Conservation (phyloP, 345 rosid species). For the Turritis glabra region DNA sequence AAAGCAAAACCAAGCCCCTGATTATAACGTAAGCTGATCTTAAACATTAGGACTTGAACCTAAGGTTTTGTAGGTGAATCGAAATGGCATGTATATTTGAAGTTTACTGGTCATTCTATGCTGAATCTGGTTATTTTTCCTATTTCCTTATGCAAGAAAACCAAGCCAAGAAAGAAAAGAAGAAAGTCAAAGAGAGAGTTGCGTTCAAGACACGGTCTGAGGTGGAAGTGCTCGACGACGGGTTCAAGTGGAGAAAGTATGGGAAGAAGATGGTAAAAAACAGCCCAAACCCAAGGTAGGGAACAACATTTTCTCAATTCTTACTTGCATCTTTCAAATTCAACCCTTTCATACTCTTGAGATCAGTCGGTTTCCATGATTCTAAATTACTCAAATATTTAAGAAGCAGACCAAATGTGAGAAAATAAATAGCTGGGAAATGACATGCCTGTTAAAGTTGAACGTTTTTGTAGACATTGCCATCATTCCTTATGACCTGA, state of each 20-base stretch:
- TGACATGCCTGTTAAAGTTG: constrained; percentile 1
- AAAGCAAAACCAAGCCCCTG: not conserved
- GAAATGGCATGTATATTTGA: not conserved
- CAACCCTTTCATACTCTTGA: not conserved
- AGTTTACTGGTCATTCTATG: constrained; percentile 7
- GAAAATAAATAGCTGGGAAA: constrained; percentile 1
- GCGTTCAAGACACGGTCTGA: constrained; percentile 84
- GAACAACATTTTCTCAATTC: constrained; percentile 4
- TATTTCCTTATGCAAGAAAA: constrained; percentile 22
- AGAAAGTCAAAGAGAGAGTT: constrained; percentile 54
- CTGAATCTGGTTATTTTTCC: not conserved
- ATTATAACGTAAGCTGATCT: not conserved
- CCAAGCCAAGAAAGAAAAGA: constrained; percentile 42
- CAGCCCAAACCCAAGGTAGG: constrained; percentile 89
- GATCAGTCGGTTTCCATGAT: not conserved
- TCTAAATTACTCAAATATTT: not conserved
- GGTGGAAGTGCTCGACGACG: constrained; percentile 83
- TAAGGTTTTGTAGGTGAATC: constrained; percentile 4
- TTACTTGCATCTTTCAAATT: not conserved
- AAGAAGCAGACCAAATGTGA: constrained; percentile 7
- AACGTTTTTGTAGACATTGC: not conserved
- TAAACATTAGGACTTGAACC: not conserved
- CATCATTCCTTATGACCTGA: not conserved
- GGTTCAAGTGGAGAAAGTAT: constrained; percentile 94
- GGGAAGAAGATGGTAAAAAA: constrained; percentile 98